Conservation (phyloP, 805 yeast species). For the Yarrowia deformans region DNA sequence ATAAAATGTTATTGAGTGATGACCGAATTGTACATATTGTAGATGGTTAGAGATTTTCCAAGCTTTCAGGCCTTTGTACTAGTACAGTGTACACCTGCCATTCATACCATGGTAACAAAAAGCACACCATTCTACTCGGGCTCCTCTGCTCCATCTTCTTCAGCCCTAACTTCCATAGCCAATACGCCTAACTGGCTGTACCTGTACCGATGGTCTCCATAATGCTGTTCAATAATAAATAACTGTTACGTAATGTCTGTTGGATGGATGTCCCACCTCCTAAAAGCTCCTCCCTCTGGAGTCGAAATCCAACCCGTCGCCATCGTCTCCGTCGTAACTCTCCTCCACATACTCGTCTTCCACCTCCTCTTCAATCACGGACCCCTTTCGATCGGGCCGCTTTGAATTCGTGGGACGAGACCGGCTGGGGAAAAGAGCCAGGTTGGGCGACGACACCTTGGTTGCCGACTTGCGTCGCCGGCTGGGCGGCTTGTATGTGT, state of each 20-base stretch:
- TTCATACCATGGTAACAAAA: too few relatives aligned
- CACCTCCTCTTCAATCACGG: constrained; percentile 37
- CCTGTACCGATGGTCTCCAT: too few relatives aligned
- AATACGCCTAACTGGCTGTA: too few relatives aligned
- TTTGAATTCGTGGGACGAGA: constrained; percentile 9
- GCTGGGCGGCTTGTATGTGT: constrained; percentile 41
- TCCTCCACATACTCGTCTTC: constrained; percentile 33
- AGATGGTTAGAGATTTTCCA: too few relatives aligned
- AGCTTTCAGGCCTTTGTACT: too few relatives aligned
- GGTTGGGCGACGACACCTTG: constrained; percentile 9
- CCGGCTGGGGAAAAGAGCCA: constrained; percentile 33
- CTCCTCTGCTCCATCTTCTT: too few relatives aligned
- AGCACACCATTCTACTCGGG: too few relatives aligned
- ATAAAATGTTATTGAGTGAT: not conserved
- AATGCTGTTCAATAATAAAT: constrained; percentile 8
- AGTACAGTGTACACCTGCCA: too few relatives aligned
- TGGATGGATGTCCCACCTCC: not conserved
- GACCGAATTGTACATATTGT: not conserved
- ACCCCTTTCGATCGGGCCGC: constrained; percentile 33
- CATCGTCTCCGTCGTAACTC: constrained; percentile 26
- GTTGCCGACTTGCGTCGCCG: constrained; percentile 23
- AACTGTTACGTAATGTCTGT: constrained; percentile 4
- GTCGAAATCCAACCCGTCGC: constrained; percentile 21
- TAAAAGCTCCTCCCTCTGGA: constrained; percentile 12
- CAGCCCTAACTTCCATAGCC: too few relatives aligned